Conservation (phyloP, 352 stramenopile genomes). For the Thraustochytrium sp. region DNA sequence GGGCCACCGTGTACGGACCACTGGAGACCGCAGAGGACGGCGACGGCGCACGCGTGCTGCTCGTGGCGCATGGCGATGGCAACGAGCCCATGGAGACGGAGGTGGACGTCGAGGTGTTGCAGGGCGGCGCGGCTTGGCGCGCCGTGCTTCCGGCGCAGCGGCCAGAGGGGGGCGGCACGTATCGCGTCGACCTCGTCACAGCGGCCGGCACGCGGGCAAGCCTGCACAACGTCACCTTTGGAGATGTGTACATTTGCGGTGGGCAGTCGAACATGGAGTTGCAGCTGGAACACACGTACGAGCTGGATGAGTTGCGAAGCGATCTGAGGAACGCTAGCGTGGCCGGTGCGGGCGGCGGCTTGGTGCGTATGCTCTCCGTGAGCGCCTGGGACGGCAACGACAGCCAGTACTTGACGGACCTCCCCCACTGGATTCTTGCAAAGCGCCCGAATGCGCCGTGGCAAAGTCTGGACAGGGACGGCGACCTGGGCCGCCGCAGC, state of each 20-base stretch:
- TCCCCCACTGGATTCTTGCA: no score
- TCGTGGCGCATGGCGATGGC: background rate
- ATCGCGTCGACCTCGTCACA: background rate
- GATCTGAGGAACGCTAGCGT: background rate
- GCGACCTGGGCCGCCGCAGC: background rate
- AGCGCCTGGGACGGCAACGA: no score
- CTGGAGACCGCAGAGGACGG: background rate
- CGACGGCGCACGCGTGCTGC: background rate
- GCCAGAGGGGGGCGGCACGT: background rate
- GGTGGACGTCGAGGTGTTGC: background rate
- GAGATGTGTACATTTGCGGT: conserved; percentile 34
- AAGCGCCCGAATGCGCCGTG: no score
- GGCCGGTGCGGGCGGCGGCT: background rate
- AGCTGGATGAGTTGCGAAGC: background rate
- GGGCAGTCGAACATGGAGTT: conserved; percentile 42
- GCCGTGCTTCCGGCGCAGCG: background rate
- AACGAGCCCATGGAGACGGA: background rate
- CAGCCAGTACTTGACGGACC: no score
- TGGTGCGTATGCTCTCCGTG: background rate
- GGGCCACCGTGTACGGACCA: background rate
- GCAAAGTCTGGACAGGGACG: background rate
- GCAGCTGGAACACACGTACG: background rate
- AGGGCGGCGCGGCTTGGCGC: background rate
- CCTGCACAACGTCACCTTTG: conserved; percentile 11
- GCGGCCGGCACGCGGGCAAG: background rate